Evolutionary conservation across 2,329 filamentous ascomycete genomes (phyloP).

Genomic region (Aspergillus sclerotialis): DNA sequence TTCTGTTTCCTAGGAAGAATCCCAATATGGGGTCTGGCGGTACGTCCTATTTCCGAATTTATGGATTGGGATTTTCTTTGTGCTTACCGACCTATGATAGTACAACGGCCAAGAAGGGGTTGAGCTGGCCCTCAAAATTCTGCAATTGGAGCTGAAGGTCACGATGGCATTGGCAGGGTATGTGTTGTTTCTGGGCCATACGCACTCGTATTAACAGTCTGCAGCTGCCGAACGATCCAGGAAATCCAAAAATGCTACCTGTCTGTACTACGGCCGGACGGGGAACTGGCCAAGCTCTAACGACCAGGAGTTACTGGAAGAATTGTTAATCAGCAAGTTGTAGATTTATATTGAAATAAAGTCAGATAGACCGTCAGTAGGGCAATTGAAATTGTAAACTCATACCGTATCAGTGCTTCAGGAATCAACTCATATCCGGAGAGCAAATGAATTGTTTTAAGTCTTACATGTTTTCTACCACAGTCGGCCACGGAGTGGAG

Average conservation of each 20-base stretch:
- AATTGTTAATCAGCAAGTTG: no score
- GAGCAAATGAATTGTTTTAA: no score
- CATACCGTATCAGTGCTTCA: no score
- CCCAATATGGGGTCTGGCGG: constrained; percentile 23
- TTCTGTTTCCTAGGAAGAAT: constrained; percentile 18
- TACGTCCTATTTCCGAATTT: constrained; percentile 5
- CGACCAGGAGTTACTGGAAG: no score
- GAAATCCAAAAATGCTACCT: constrained; percentile 12
- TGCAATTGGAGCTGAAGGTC: constrained; percentile 14
- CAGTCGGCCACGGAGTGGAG: no score
- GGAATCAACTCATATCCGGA: no score
- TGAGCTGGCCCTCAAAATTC: constrained; percentile 17
- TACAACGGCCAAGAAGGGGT: constrained; percentile 19
- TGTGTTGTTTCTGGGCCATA: constrained; percentile 1
- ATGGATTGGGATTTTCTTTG: background rate
- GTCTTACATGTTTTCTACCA: no score
- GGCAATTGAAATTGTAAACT: no score
- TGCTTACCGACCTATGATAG: constrained; percentile 1
- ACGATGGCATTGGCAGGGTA: constrained; percentile 18
- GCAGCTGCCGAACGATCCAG: constrained; percentile 7
- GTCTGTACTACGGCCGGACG: constrained; percentile 9
- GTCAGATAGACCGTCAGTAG: no score
- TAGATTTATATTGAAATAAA: no score
- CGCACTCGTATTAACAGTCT: constrained; percentile 1
- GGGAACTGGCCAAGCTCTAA: constrained; percentile 9